A percentile compares a stretch with the other conserved stretches of the same genome.
phyloP scores from a whole-genome alignment of 257 asterid genomes.

The Echium plantagineum region DNA sequence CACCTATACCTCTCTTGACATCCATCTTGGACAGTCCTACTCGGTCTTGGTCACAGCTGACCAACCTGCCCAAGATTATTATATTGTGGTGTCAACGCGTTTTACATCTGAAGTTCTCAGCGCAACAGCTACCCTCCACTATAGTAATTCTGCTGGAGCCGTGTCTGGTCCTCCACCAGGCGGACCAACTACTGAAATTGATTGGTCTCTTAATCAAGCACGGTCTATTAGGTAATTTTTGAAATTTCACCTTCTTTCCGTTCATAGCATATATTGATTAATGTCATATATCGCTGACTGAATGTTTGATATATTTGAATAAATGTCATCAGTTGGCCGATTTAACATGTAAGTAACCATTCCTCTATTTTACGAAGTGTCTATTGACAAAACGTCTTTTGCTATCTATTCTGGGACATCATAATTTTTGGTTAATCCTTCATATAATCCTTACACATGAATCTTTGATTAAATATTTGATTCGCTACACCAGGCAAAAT shows the following conservation, averaged over 20 bases:
- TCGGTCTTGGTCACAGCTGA: constrained; percentile 22
- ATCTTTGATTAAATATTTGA: too few species aligned
- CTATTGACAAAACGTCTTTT: too few species aligned
- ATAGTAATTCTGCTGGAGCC: constrained; percentile 20
- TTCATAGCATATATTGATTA: neutral
- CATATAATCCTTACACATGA: too few species aligned
- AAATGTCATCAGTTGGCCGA: too few species aligned
- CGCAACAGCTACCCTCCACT: constrained; percentile 18
- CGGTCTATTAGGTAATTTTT: constrained; percentile 16
- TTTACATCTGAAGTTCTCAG: constrained; percentile 21
- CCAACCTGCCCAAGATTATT: constrained; percentile 25
- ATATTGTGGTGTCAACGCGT: constrained; percentile 17
- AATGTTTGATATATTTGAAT: neutral
- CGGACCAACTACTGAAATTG: constrained; percentile 23
- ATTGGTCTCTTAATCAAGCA: constrained; percentile 27
- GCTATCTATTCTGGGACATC: neutral
- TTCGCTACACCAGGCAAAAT: constrained; percentile 15
- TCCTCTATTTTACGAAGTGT: too few species aligned
- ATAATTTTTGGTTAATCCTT: too few species aligned
- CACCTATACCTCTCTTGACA: constrained; percentile 22
- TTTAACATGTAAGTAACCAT: too few species aligned
- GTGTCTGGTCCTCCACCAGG: constrained; percentile 24
- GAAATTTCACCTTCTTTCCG: neutral
- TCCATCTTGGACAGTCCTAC: constrained; percentile 27
- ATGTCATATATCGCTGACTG: neutral